Percentiles rank a stretch among this genome's conserved stretches.
These are phyloP conservation scores for Litchi chinensis DNA, from an alignment of 345 rosid species.

Conservation along the genomic window DNA sequence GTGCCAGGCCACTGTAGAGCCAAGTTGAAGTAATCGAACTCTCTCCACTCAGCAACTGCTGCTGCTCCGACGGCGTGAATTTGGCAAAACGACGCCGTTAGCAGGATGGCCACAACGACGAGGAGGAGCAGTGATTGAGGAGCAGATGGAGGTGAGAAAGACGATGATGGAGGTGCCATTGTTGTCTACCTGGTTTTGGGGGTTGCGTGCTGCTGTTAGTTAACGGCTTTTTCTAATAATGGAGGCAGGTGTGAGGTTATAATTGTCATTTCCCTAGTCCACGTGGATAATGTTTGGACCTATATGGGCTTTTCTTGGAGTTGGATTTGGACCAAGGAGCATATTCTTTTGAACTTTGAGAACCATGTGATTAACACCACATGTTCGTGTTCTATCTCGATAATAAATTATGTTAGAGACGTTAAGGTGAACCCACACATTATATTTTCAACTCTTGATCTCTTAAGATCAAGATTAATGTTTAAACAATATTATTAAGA, in stretches of 20 bases:
- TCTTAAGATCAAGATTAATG: too few species aligned
- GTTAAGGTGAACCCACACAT: too few species aligned
- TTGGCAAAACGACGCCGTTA: conserved; percentile 5
- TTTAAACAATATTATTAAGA: too few species aligned
- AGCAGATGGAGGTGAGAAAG: conserved; percentile 17
- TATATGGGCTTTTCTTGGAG: too few species aligned
- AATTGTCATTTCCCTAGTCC: neutral
- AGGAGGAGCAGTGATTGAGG: neutral
- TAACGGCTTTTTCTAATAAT: neutral
- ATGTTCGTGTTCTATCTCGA: too few species aligned
- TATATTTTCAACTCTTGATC: too few species aligned
- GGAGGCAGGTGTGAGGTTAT: neutral
- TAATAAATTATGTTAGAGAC: too few species aligned
- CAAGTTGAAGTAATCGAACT: conserved; percentile 90
- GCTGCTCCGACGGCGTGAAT: conserved; percentile 5
- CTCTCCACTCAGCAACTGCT: conserved; percentile 47
- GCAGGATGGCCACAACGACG: neutral
- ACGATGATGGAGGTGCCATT: conserved; percentile 19
- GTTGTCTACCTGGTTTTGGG: conserved; percentile 7
- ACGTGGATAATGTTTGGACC: neutral
- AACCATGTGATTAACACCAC: too few species aligned
- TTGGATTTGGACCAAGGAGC: too few species aligned
- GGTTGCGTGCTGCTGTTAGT: neutral
- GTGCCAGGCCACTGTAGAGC: conserved; percentile 92
- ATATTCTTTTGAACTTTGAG: too few species aligned